phyloP scores from a whole-genome alignment of 768 basidiomycete species.

The Trametes cingulata region DNA sequence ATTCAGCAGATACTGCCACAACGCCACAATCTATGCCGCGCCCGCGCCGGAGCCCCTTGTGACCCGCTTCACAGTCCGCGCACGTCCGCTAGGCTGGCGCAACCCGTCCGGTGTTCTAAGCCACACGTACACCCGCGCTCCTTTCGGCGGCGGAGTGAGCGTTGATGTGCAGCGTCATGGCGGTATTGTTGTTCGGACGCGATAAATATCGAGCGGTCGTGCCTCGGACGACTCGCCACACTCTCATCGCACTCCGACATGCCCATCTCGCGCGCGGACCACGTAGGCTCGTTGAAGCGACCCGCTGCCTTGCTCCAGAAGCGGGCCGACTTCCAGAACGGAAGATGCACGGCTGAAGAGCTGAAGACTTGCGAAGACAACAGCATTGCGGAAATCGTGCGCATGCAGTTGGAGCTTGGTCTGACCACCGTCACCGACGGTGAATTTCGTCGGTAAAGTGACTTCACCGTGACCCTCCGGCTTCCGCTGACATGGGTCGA shows the following conservation, averaged over 20 bases:
- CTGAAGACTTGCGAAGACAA: conserved; percentile 50
- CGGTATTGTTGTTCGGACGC: background rate
- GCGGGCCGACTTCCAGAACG: conserved; percentile 43
- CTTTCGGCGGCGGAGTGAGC: background rate
- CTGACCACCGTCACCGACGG: conserved; percentile 64
- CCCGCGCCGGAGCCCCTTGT: conserved; percentile 8
- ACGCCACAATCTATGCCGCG: conserved; percentile 9
- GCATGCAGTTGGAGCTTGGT: conserved; percentile 54
- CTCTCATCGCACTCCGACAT: background rate
- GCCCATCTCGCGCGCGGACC: conserved; percentile 43
- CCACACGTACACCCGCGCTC: background rate
- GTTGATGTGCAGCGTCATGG: background rate
- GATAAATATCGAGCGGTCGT: background rate
- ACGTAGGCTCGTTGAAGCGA: conserved; percentile 61
- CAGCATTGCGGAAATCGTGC: conserved; percentile 51
- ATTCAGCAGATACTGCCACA: conserved; percentile 9
- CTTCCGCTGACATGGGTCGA: background rate
- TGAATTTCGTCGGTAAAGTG: conserved; percentile 39
- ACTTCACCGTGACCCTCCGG: background rate
- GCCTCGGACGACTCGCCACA: background rate
- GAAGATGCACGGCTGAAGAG: conserved; percentile 41
- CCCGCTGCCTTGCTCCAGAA: conserved; percentile 48
- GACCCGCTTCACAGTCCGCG: background rate
- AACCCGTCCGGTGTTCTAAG: background rate
- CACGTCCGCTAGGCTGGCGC: background rate